Evolutionary conservation across 768 basidiomycete species (phyloP).

Genomic region (Kwoniella newhampshirensis): DNA sequence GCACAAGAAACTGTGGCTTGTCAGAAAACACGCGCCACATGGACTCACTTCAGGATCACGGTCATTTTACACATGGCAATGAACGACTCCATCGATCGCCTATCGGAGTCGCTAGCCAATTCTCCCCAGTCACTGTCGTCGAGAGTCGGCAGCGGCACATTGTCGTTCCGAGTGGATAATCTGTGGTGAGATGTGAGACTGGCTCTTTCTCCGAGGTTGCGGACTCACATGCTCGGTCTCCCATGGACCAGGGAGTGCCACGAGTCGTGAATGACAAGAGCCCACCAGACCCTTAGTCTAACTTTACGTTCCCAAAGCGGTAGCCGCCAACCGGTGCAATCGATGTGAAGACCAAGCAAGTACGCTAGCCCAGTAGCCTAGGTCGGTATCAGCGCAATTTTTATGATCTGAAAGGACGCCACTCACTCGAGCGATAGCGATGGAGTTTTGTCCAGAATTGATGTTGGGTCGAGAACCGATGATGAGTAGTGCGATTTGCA

Average conservation of each 20-base stretch:
- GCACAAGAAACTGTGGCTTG: too few species aligned
- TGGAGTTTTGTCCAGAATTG: slow-evolving; percentile 8
- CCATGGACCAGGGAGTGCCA: slow-evolving; percentile 14
- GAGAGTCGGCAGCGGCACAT: slow-evolving; percentile 20
- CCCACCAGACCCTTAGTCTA: slow-evolving; percentile 25
- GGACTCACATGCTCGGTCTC: slow-evolving; percentile 12
- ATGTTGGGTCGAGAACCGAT: slow-evolving; percentile 7
- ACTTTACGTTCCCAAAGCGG: slow-evolving; percentile 27
- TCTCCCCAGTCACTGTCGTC: slow-evolving; percentile 23
- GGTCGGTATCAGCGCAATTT: background rate
- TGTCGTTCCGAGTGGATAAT: slow-evolving; percentile 12
- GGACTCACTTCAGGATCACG: slow-evolving; percentile 20
- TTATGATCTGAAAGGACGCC: too few species aligned
- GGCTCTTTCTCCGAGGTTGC: too few species aligned
- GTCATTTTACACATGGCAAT: slow-evolving; percentile 18
- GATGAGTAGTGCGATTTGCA: slow-evolving; percentile 20
- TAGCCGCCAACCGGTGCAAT: slow-evolving; percentile 22
- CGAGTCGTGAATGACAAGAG: slow-evolving; percentile 24
- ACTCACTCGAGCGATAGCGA: slow-evolving; percentile 12
- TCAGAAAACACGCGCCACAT: too few species aligned
- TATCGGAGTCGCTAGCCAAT: background rate
- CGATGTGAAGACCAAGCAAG: slow-evolving; percentile 27
- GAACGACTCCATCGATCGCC: slow-evolving; percentile 23
- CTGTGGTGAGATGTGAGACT: background rate
- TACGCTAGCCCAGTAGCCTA: slow-evolving; percentile 24